Conservation (phyloP, 345 rosid genomes). For the Aquilaria malaccensis region DNA sequence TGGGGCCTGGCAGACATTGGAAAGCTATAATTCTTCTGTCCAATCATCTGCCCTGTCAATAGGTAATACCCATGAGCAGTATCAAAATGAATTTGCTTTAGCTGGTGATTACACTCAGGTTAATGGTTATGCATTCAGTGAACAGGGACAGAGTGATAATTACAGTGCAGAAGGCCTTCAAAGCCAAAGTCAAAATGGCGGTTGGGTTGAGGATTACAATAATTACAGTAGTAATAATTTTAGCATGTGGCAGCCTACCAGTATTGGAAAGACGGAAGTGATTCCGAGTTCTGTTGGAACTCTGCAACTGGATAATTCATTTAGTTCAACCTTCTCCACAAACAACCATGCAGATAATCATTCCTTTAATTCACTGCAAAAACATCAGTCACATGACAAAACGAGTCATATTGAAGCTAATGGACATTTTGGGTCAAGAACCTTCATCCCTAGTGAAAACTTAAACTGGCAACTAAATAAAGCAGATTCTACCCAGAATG, state of each 20-base stretch:
- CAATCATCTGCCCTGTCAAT: constrained; percentile 40
- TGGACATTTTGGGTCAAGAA: constrained; percentile 37
- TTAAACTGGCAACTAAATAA: constrained; percentile 41
- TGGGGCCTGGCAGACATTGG: constrained; percentile 67
- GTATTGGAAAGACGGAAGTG: constrained; percentile 24
- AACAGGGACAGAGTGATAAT: constrained; percentile 34
- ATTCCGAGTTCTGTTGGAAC: constrained; percentile 38
- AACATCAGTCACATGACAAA: constrained; percentile 29
- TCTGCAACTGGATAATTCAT: constrained; percentile 34
- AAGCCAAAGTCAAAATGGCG: constrained; percentile 33
- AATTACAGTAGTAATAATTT: constrained; percentile 33
- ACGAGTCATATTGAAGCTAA: constrained; percentile 38
- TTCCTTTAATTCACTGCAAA: constrained; percentile 24
- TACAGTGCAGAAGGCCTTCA: constrained; percentile 32
- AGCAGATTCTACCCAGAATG: constrained; percentile 41
- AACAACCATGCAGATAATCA: constrained; percentile 30
- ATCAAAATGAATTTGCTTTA: constrained; percentile 46
- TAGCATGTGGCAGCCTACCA: constrained; percentile 43
- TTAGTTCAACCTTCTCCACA: constrained; percentile 33
- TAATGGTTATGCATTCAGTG: constrained; percentile 27
- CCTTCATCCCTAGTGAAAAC: constrained; percentile 32
- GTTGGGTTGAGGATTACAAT: constrained; percentile 45
- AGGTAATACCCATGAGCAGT: constrained; percentile 39
- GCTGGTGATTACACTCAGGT: constrained; percentile 26
- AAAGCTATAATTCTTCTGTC: constrained; percentile 52